Conservation (phyloP, 345 rosid species). For the Turnera subulata region DNA sequence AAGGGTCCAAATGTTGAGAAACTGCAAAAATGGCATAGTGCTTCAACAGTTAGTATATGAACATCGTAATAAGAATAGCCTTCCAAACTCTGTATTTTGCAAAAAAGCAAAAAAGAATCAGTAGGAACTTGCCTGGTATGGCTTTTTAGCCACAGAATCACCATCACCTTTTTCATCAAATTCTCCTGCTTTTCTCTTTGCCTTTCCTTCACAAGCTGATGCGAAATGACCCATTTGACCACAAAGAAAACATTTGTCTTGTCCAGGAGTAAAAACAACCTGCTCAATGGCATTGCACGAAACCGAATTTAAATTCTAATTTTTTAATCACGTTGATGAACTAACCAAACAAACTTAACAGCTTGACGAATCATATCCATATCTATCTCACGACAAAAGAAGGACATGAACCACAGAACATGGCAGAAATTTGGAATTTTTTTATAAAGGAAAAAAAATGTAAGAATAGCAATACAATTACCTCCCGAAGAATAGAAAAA, state of each 20-base stretch:
- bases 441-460: background rate
- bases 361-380: no score
- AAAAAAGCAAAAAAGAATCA: background rate
- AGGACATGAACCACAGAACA: no score
- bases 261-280: constrained; percentile 76
- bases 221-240: constrained; percentile 97
- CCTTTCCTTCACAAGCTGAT: constrained; percentile 81
- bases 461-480: constrained; percentile 17
- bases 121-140: constrained; percentile 65
- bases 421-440: no score
- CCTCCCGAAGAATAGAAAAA: constrained; percentile 97
- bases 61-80: background rate
- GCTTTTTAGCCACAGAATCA: constrained; percentile 56
- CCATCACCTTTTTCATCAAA: constrained; percentile 89
- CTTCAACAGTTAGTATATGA: background rate
- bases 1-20: constrained; percentile 87
- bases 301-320: background rate
- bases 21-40: constrained; percentile 40
- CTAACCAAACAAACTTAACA: no score
- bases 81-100: no score
- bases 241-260: constrained; percentile 88
- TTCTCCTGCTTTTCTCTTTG: constrained; percentile 79
- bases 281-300: constrained; percentile 13
- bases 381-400: no score
- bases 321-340: background rate